Base-by-base conservation (phyloP, 306 rosid species). In the Betula pendula region DNA sequence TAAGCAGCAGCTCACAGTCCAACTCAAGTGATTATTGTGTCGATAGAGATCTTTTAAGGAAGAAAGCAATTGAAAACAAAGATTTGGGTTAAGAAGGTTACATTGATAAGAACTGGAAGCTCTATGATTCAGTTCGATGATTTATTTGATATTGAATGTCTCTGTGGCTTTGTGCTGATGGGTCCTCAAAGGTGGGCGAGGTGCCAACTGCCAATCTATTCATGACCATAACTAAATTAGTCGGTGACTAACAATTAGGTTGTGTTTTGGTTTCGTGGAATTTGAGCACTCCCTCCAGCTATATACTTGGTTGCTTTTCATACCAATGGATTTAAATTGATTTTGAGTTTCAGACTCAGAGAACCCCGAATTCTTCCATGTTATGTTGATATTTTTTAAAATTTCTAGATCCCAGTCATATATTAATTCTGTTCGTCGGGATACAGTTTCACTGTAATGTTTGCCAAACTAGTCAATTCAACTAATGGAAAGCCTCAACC, bases 21-120 rank as follows among this genome's bases (percentile, higher is more conserved):
- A 71, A 69, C 52, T 78, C 17, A 22, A 27, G 74, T 63, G 56
- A 50, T 29, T 78, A 22, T 27, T 25, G 51, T 25, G 67, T 73
- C 52, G 86, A 24, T 77, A 62, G 50, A 55, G 76, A 20, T 80
- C 55, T 79, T 73, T 58, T 38, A 65, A 70, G 77, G 73, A 58
- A 50, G 71, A 49, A 25, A 45, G 50, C 43, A 15, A 52, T 20
- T 29, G 38, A 48, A 42, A 43, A 22, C 24, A 59, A 12, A 66
- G 65, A 59, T 52, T 68, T 14, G n/a, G 71, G 53, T 58, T 52
- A 59, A 45, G 67, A 66, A 50, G 35, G 58, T 58, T 14, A 12
- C 50, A 40, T 69, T 82, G 45, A 45, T 48, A 47, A 7, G 59
- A 31, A 52, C 73, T 77, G 74, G 48, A 35, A 59, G 29, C 56